Evolutionary conservation across 139 green algal genomes (phyloP), one percentile per base, ranked within the genome.

Genomic region (Helicosporidium sp.): DNA sequence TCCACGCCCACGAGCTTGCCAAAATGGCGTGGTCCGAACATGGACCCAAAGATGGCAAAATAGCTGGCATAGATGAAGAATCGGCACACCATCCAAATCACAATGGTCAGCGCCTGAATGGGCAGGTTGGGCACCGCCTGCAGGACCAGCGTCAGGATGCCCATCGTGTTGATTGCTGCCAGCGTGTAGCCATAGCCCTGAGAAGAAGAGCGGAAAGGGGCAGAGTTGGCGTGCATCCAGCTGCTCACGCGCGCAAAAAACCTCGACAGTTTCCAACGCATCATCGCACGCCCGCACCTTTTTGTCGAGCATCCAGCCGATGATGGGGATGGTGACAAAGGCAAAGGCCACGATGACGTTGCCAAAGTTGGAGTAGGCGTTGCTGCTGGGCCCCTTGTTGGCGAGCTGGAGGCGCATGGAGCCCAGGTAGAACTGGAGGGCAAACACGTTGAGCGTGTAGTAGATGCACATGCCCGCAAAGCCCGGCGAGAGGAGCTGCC

Each of bases 11-110:
- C 65, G 36, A 77, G 61, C 20, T 49, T 47, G 8, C 69, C 69
- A 41, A 77, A 77, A 43, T 77, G 75, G 12, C 45, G 54, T 45
- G 73, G 70, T 3, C 69, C 69, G 42, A 77, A 77, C 6, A 77
- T 51, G 7, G 57, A 64, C 12, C 69, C 69, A 39, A 77, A 77
- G 42, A 77, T 77, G 44, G 69, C 52, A 55, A 66, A 77, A 41
- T 77, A 77, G 27, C 40, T 56, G 41, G 57, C 63, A 48, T 77
- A 77, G 54, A 77, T 61, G 48, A 77, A 73, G 57, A 70, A 77
- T 26, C 69, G 64, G 3, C 39, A 49, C 2, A 54, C 19, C 36
- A 60, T 65, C 69, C 69, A 77, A 2, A 67, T 33, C 4, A 70
- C 37, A 18, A 77, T 50, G 13, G 66, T 76, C 7, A 77, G 35